Evolutionary conservation across 2,329 filamentous ascomycete genomes (phyloP), one percentile per base, ranked within the genome.

Genomic region (Clathrospora elynae): DNA sequence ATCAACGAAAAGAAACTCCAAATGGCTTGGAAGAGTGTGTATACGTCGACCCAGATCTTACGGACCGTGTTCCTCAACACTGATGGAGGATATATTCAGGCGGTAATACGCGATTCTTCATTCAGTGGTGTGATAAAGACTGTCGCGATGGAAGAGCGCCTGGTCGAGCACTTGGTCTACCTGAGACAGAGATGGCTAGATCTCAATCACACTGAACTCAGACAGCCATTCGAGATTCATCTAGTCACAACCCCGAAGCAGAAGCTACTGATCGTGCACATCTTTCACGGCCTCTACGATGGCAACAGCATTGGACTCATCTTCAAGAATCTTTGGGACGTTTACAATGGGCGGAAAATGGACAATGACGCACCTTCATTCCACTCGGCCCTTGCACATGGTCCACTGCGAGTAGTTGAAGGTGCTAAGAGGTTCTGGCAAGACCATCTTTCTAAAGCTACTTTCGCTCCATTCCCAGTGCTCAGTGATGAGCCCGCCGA

Each of bases 241-340:
- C 40, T 78, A 0, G 46, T 81, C 5, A 57, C 53, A 17, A 61
- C 62, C 7, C 49, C 63, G 4, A 41, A 49, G 1, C 51, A 51
- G 10, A 60, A 58, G 5, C 50, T 76, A 0, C 68, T 95, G 20
- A 70, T 77, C 2, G 59, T 95, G 2, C 79, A 86, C 31, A 84
- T 95, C 1, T 95, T 96, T 69, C 91, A 96, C 64, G 90, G 81
- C 0, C 68, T 96, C 0, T 96, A 96, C 57, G 91, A 96, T 67
- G 91, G 90, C 2, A 86, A 81, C 52, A 92, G 90, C 48, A 78
- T 95, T 25, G 77, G 79, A 2, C 66, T 89, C 16, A 76, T 95
- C 25, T 75, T 95, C 13, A 64, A 79, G 3, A 70, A 77, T 13
- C 74, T 95, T 2, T 70, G 73, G 18, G 58, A 71, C 3, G 71